phyloP scores from a whole-genome alignment of 164 flowering plant genomes.

The Kingdonia uniflora region DNA sequence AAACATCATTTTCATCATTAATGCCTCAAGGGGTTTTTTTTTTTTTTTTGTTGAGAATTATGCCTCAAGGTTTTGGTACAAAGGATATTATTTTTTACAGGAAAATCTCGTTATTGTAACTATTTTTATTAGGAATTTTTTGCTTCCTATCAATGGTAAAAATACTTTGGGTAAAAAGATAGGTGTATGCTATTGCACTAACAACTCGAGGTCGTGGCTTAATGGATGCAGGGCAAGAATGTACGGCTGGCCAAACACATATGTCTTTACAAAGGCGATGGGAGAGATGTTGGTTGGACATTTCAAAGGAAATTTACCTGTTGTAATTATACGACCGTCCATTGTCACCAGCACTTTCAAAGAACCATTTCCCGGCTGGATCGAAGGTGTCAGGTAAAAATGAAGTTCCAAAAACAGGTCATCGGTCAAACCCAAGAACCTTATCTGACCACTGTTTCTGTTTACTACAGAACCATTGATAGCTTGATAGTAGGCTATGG shows the following conservation, averaged over 20 bases:
- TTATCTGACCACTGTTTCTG: not conserved
- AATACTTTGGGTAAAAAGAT: too few species aligned
- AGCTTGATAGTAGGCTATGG: conserved; percentile 47
- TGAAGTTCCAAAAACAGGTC: not conserved
- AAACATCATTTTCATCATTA: too few species aligned
- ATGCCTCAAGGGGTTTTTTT: too few species aligned
- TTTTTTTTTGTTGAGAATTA: too few species aligned
- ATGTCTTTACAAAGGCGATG: conserved; percentile 36
- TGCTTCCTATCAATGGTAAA: too few species aligned
- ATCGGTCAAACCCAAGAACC: not conserved
- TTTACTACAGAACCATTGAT: conserved; percentile 49
- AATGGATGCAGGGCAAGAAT: conserved; percentile 33
- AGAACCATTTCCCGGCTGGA: conserved; percentile 47
- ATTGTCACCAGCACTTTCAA: conserved; percentile 29
- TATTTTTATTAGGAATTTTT: too few species aligned
- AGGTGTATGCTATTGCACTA: too few species aligned
- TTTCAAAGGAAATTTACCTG: conserved; percentile 18
- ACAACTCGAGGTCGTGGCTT: too few species aligned
- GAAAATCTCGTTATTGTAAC: too few species aligned
- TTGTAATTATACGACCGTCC: conserved; percentile 31
- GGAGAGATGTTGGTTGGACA: conserved; percentile 36
- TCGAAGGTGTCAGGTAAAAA: conserved; percentile 39
- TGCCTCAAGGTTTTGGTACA: too few species aligned
- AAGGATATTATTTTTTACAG: too few species aligned
- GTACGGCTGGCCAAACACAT: conserved; percentile 51